Conservation (phyloP, 441 rosid species). For the Jatropha multifida region DNA sequence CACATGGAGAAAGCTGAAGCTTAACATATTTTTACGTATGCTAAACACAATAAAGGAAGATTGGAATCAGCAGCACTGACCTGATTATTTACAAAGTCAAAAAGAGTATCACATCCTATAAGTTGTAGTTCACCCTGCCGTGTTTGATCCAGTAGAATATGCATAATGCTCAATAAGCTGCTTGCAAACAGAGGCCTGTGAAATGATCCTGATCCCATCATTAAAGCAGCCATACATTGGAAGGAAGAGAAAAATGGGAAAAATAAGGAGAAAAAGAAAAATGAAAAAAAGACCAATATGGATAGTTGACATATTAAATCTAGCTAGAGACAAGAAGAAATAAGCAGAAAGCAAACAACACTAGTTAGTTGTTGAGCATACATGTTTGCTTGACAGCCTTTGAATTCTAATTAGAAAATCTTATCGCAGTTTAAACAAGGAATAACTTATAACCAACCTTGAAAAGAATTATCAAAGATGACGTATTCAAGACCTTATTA, state of each 20-base stretch:
- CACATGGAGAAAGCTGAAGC: conserved; percentile 12
- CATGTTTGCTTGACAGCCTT: neutral
- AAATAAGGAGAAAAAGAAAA: neutral
- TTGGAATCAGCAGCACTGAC: conserved; percentile 33
- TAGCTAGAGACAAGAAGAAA: neutral
- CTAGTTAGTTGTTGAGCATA: neutral
- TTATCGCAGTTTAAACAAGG: neutral
- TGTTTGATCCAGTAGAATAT: conserved; percentile 76
- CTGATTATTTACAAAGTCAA: conserved; percentile 86
- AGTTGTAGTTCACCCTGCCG: conserved; percentile 69
- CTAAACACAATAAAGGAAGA: conserved; percentile 21
- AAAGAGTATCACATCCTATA: conserved; percentile 80
- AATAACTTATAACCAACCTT: neutral
- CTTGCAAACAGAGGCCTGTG: conserved; percentile 78
- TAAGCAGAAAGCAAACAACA: neutral
- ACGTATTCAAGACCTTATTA: neutral
- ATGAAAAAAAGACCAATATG: neutral
- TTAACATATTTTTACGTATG: neutral
- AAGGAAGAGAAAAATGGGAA: neutral
- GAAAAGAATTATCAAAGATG: neutral
- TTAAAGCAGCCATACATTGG: conserved; percentile 10
- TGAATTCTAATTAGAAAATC: neutral
- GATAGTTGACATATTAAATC: conserved; percentile 3
- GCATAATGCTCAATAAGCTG: conserved; percentile 73
- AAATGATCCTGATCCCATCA: conserved; percentile 23